Evolutionary conservation across 441 rosid species (phyloP), one percentile per base, ranked within the genome.

Genomic region (Bruguiera hainesii): DNA sequence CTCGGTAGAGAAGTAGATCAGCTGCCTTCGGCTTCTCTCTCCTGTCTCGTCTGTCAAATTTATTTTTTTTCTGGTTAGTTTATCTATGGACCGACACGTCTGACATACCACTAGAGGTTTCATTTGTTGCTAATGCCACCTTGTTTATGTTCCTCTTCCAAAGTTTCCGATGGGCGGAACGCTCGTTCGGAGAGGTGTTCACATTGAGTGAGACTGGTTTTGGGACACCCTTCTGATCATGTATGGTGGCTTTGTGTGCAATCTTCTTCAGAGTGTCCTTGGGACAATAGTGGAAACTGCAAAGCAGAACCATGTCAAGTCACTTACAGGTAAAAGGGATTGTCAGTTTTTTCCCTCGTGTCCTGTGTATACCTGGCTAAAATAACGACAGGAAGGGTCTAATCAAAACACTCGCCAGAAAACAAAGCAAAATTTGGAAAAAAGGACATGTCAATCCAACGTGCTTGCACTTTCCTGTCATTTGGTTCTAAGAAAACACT

Each of bases 31-130:
- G 78, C 63, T 71, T 79, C 75, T 69, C 60, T 48, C 65, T 20
- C 13, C 28, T 62, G 75, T 77, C 82, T 65, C 26, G 56, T 74
- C 64, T 53, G 72, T 19, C 55, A 53, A 78, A 73, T 68, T 77
- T 31, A 62, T 56, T 65, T 56, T 64, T 60, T 49, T 37, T 31
- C 7, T 63, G 63, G 6, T 60, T 65, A 25, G 68, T 72, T 76
- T 70, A 69, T 76, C 81, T 49, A 56, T 23, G 56, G 60, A 33
- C 87, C 79, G 83, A 68, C 75, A 52, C 5, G 0, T 63, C 85
- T 81, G 87, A 85, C 84, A 83, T 83, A 75, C 83, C 81, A 73
- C 84, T 78, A 76, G 79, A 85, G 11, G 58, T 81, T 68, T 78
- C 76, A 60, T 77, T 73, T 61, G 31, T 70, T 78, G 31, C 56